phyloP scores from a whole-genome alignment of 1,284 basidiomycete genomes.

The Trichosporon sp. region DNA sequence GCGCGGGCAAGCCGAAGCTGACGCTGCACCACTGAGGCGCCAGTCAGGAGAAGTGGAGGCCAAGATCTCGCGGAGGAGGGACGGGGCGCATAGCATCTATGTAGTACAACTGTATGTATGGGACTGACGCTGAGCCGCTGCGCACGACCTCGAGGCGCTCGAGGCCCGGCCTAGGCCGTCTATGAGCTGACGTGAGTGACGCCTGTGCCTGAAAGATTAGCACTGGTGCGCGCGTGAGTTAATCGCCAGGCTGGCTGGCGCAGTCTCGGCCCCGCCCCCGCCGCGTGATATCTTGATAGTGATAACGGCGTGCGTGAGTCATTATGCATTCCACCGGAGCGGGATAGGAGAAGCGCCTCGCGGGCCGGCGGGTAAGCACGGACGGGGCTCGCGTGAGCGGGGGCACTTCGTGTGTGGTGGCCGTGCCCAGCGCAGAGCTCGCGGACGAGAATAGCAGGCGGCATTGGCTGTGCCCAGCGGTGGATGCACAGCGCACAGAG shows the following conservation, averaged over 20 bases:
- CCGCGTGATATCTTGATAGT: not conserved
- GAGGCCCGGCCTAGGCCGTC: too few species aligned
- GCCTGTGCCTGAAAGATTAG: too few species aligned
- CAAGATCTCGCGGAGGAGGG: too few species aligned
- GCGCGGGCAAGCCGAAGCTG: not conserved
- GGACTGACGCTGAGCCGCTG: not conserved
- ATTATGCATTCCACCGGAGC: not conserved
- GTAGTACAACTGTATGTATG: not conserved
- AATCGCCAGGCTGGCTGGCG: too few species aligned
- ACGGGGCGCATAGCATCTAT: not conserved
- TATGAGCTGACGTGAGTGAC: not conserved
- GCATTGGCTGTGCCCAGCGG: not conserved
- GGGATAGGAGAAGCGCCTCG: not conserved
- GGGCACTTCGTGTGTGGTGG: too few species aligned
- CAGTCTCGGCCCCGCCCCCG: too few species aligned
- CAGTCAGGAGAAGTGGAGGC: too few species aligned
- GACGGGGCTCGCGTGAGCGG: not conserved
- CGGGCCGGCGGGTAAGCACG: not conserved
- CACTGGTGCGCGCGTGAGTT: too few species aligned
- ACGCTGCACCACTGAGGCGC: not conserved
- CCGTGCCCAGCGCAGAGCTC: not conserved
- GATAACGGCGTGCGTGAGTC: not conserved
- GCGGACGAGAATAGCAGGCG: not conserved
- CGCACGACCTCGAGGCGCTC: not conserved
- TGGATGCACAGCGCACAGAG: too few species aligned